These are phyloP conservation scores for Colletotrichum camelliae DNA, from an alignment of 2,329 filamentous ascomycete species.

Conservation along the genomic window DNA sequence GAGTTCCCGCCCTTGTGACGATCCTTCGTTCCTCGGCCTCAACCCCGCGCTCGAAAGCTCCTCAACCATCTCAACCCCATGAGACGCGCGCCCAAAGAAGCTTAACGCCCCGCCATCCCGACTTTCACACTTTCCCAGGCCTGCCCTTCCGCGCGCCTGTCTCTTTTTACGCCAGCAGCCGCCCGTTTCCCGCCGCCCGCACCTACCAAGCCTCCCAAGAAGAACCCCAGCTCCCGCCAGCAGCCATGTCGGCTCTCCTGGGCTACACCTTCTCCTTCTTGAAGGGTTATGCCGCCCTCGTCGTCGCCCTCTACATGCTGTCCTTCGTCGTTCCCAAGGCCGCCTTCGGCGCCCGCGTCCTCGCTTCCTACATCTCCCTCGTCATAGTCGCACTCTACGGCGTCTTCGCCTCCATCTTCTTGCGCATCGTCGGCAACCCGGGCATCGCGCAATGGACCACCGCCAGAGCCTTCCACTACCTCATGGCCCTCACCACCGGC, in stretches of 20 bases:
- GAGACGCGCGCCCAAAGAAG: conserved; percentile 16
- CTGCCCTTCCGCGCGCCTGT: conserved; percentile 12
- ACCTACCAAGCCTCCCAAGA: background rate
- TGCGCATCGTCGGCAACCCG: conserved; percentile 74
- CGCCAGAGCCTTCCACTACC: conserved; percentile 78
- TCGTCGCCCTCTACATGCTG: conserved; percentile 65
- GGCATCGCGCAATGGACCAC: conserved; percentile 86
- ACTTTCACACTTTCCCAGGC: background rate
- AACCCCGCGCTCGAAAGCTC: conserved; percentile 15
- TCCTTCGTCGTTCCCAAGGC: conserved; percentile 63
- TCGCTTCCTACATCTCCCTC: conserved; percentile 70
- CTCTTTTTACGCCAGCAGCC: conserved; percentile 1
- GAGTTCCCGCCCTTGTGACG: conserved; percentile 13
- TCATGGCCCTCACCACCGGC: conserved; percentile 78
- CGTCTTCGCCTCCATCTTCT: conserved; percentile 72
- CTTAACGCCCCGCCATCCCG: conserved; percentile 15
- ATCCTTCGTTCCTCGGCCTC: conserved; percentile 5
- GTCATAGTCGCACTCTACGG: conserved; percentile 72
- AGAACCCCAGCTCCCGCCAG: background rate
- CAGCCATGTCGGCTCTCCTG: conserved; percentile 41
- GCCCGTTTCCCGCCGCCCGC: background rate
- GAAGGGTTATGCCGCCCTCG: conserved; percentile 56
- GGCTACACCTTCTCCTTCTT: conserved; percentile 51
- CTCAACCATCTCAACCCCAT: conserved; percentile 2
- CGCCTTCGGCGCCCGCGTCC: conserved; percentile 71